These are phyloP conservation scores for Tuber indicum DNA, from an alignment of 495 filamentous ascomycete genomes.

Conservation along the genomic window DNA sequence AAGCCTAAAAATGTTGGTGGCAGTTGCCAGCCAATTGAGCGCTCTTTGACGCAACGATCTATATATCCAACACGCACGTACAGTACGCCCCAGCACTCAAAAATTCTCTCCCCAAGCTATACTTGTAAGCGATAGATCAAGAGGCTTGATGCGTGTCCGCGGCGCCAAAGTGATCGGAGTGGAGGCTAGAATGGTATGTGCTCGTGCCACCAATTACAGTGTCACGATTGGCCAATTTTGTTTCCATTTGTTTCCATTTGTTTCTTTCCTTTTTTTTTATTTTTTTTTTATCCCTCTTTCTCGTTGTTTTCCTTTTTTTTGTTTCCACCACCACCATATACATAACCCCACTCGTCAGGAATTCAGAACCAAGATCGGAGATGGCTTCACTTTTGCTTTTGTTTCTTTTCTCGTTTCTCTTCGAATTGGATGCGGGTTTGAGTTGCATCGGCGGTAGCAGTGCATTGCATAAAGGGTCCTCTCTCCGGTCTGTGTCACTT, in stretches of 20 bases:
- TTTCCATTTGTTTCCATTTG: not conserved
- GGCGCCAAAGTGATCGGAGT: not conserved
- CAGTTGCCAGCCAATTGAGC: not conserved
- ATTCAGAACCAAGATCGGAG: not conserved
- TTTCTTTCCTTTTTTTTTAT: not conserved
- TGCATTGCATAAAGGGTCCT: not conserved
- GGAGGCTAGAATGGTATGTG: not conserved
- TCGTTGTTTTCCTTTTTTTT: not conserved
- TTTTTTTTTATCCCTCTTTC: not conserved
- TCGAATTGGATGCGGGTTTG: not conserved
- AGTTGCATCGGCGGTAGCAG: not conserved
- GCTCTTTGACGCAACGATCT: not conserved
- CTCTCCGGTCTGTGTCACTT: not conserved
- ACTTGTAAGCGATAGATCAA: not conserved
- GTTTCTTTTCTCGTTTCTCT: not conserved
- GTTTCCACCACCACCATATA: not conserved
- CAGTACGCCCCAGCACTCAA: not conserved
- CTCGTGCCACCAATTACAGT: not conserved
- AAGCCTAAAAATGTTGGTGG: not conserved
- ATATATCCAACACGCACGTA: not conserved
- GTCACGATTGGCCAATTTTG: not conserved
- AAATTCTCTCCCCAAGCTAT: not conserved
- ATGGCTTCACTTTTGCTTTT: not conserved
- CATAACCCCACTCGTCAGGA: not conserved
- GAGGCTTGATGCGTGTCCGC: not conserved